These are phyloP conservation scores for Ogataea haglerorum DNA, from an alignment of 805 yeast species.

Conservation along the genomic window DNA sequence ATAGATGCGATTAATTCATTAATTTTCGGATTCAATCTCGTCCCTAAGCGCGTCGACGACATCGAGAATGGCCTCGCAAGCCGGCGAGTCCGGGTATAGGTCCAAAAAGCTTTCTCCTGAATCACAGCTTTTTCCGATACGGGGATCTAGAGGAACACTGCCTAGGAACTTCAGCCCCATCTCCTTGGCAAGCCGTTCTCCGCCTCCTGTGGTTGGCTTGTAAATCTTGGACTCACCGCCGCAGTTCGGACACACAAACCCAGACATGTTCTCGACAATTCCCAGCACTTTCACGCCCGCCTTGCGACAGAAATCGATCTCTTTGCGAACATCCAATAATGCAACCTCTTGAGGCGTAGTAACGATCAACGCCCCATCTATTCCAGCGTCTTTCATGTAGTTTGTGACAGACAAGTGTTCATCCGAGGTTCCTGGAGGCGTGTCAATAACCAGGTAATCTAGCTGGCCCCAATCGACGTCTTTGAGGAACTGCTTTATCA, in stretches of 20 bases:
- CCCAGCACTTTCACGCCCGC: slow-evolving; percentile 87
- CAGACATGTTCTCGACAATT: slow-evolving; percentile 95
- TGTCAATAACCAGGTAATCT: slow-evolving; percentile 87
- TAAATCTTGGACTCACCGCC: slow-evolving; percentile 86
- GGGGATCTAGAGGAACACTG: slow-evolving; percentile 91
- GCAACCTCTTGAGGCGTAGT: slow-evolving; percentile 99
- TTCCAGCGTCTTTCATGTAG: slow-evolving; percentile 82
- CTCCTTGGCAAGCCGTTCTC: slow-evolving; percentile 77
- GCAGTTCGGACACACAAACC: slow-evolving; percentile 96
- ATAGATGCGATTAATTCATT: slow-evolving; percentile 8
- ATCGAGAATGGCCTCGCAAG: slow-evolving; percentile 77
- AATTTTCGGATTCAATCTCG: slow-evolving; percentile 19
- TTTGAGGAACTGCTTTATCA: slow-evolving; percentile 88
- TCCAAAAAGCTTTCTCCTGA: slow-evolving; percentile 82
- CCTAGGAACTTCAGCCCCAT: slow-evolving; percentile 78
- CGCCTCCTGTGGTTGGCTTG: slow-evolving; percentile 97
- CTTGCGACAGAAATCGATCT: slow-evolving; percentile 89
- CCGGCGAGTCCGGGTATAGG: slow-evolving; percentile 86
- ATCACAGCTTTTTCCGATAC: slow-evolving; percentile 89
- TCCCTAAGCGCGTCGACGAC: slow-evolving; percentile 75
- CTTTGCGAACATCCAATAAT: slow-evolving; percentile 89
- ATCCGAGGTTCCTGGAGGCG: slow-evolving; percentile 98
- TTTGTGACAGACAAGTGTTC: slow-evolving; percentile 91
- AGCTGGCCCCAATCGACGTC: slow-evolving; percentile 94
- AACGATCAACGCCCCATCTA: slow-evolving; percentile 92